Evolutionary conservation across 306 rosid species (phyloP).

Genomic region (Ziziphus jujuba): DNA sequence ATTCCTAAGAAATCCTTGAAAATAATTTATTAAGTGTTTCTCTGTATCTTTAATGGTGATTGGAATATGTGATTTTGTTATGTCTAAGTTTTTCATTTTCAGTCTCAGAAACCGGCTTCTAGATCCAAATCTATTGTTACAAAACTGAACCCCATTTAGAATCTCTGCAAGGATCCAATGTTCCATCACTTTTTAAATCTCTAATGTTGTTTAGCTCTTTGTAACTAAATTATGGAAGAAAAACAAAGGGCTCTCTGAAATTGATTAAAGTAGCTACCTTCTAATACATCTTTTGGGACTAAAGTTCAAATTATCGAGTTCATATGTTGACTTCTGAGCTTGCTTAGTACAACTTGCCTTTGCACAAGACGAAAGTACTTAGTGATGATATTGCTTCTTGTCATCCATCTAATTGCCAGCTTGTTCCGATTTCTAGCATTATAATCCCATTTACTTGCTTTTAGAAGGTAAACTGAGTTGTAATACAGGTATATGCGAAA

Average conservation of each 20-base stretch:
- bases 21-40: no score
- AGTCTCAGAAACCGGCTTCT: background rate
- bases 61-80: no score
- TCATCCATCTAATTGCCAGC: background rate
- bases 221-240: no score
- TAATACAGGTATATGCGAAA: slow-evolving; percentile 73
- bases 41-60: no score
- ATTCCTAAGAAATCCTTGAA: no score
- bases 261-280: background rate
- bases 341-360: background rate
- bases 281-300: background rate
- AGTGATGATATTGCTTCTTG: background rate
- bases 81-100: no score
- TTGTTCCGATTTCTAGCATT: background rate
- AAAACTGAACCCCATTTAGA: background rate
- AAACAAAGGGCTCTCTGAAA: no score
- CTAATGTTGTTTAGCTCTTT: no score
- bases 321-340: background rate
- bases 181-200: no score
- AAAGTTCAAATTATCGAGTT: background rate
- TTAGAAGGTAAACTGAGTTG: slow-evolving; percentile 14
- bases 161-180: no score
- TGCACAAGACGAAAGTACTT: background rate
- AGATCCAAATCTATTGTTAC: background rate
- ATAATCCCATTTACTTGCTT: slow-evolving; percentile 13